A percentile compares a stretch with the other conserved stretches of the same genome.
These are phyloP conservation scores for Paxillus rubicundulus DNA, from an alignment of 768 basidiomycete species.

Conservation along the genomic window DNA sequence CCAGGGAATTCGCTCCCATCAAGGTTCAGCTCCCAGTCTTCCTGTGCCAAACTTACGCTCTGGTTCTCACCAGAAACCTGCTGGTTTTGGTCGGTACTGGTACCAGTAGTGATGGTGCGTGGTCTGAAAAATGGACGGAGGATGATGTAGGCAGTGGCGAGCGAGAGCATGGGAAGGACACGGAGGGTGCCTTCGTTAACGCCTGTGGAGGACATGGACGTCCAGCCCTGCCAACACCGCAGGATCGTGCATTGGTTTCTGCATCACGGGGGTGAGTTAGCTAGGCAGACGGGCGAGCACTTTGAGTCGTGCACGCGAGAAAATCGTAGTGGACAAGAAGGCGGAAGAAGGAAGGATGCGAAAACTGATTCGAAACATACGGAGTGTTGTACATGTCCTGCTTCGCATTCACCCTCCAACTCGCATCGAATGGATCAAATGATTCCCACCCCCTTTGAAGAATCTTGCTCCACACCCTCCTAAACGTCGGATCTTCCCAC, in stretches of 20 bases:
- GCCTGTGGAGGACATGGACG: conserved; percentile 50
- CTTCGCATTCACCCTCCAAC: conserved; percentile 45
- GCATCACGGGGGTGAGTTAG: conserved; percentile 5
- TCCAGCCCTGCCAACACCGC: conserved; percentile 61
- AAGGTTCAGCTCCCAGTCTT: conserved; percentile 58
- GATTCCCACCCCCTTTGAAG: conserved; percentile 47
- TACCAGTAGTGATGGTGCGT: conserved; percentile 5
- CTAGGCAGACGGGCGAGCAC: not conserved
- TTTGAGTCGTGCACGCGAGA: not conserved
- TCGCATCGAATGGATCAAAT: conserved; percentile 51
- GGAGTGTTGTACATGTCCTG: conserved; percentile 63
- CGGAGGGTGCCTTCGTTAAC: conserved; percentile 61
- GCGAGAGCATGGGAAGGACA: conserved; percentile 55
- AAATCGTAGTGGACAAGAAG: not conserved
- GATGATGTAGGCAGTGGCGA: conserved; percentile 58
- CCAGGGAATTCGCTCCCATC: conserved; percentile 54
- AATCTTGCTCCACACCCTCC: conserved; percentile 42
- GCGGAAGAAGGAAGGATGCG: conserved; percentile 9
- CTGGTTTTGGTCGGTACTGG: not conserved
- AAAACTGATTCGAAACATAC: conserved; percentile 28
- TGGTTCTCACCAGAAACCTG: conserved; percentile 2
- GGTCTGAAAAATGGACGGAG: conserved; percentile 67
- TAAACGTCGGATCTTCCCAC: conserved; percentile 49
- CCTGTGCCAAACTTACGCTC: conserved; percentile 36
- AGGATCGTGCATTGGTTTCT: conserved; percentile 55